Base-by-base conservation (phyloP, 768 basidiomycete genomes). In the Lenzites betulinus region DNA sequence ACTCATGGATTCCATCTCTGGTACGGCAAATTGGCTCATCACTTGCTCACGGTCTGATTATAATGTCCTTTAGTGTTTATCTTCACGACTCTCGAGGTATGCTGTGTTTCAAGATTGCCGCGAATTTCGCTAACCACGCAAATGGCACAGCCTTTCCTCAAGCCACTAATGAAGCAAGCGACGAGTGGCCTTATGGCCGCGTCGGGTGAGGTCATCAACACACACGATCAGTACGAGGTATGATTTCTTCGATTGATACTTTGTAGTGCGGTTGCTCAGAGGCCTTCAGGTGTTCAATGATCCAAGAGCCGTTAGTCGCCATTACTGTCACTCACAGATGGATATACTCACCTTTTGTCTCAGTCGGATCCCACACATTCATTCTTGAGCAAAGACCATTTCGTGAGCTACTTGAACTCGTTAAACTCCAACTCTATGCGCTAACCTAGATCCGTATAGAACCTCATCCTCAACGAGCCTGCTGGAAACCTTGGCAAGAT, bases 311-410 rank as follows among this genome's bases (percentile, higher is more conserved):
- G 89, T 90, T 65, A 69, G 80, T 79, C 59, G 7, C 59, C 66
- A 22, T 51, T 18, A 48, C 42, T 26, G 26, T 15, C 18, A 16
- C 7, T 33, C 1, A 22, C 22, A 5, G 12, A 16, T 25, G 22
- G 5, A 9, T 25, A n/a, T 28, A 20, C 46, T 55, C 12, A 54
- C 15, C 1, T 22, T 6, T 15, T 26, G n/a, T 4, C 22, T 46
- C 66, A 91, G 86, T 89, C 87, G 35, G 92, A 95, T 70, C 92
- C 92, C 3, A 95, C 92, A 2, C 92, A 93, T 70, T 93, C 90
- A 3, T 91, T 92, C 79, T 73, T 94, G 73, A 92, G 89, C 70
- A 93, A 93, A 75, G 92, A 94, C 69, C 91, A 94, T 67, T 93
- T 93, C 66, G 90, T 90, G 64, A 67, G 87, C 79, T 12, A 13